Percentiles rank a stretch among this genome's conserved stretches.
Conservation (phyloP, 2,329 filamentous ascomycete species). For the Immersiporthe knoxdaviesiana region DNA sequence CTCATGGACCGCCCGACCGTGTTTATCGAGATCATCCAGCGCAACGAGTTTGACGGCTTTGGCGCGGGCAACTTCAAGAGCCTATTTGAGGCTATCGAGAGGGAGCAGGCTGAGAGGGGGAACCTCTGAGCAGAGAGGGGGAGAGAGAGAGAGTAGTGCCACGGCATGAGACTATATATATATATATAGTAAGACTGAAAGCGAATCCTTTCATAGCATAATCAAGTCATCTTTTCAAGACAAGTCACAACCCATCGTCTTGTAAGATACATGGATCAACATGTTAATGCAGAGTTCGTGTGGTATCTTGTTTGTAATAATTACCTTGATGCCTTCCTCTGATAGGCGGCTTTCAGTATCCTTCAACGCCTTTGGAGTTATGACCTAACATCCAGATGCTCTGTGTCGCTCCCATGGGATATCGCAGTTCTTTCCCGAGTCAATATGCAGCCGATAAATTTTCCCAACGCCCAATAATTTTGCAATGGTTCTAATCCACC, state of each 20-base stretch:
- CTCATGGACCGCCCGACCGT: constrained; percentile 94
- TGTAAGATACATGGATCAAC: not conserved
- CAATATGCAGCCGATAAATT: not conserved
- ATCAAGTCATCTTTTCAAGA: constrained; percentile 25
- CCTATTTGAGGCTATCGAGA: constrained; percentile 91
- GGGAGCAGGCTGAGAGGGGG: constrained; percentile 84
- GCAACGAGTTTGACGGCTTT: constrained; percentile 88
- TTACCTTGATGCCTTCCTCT: not conserved
- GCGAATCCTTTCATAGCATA: constrained; percentile 6
- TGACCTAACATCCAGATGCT: constrained; percentile 28
- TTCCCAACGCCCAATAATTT: not conserved
- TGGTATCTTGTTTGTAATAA: not conserved
- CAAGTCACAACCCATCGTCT: not conserved
- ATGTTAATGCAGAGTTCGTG: not conserved
- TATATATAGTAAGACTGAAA: not conserved
- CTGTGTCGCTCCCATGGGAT: not conserved
- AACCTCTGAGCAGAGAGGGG: constrained; percentile 62
- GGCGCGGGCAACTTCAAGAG: constrained; percentile 96
- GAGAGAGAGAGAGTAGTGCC: not conserved
- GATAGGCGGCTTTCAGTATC: not conserved
- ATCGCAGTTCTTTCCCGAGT: not conserved
- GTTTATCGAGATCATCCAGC: constrained; percentile 94
- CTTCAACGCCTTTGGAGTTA: constrained; percentile 14
- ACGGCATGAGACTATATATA: not conserved
- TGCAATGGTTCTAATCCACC: constrained; percentile 41